phyloP scores from a whole-genome alignment of 371 early-diverging fungal genomes.

The Mucor saturninus region DNA sequence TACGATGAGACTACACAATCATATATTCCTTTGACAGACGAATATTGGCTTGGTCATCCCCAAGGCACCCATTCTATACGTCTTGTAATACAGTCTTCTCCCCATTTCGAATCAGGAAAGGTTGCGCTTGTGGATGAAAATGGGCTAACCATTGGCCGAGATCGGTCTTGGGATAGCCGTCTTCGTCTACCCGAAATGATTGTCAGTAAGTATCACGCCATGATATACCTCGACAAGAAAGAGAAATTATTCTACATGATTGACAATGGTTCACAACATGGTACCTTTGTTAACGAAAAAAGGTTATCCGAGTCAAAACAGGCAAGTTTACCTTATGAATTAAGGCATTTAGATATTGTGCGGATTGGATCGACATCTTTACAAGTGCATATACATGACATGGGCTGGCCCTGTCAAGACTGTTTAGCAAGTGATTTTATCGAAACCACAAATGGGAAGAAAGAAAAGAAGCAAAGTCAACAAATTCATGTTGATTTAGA shows the following conservation, averaged over 20 bases:
- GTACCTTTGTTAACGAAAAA: constrained; percentile 43
- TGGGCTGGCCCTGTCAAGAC: constrained; percentile 39
- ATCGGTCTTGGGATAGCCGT: constrained; percentile 42
- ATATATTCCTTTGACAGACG: constrained; percentile 29
- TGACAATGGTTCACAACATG: constrained; percentile 52
- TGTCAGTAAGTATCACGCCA: constrained; percentile 50
- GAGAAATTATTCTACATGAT: constrained; percentile 30
- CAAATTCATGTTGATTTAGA: constrained; percentile 14
- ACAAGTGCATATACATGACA: constrained; percentile 41
- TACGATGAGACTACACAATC: constrained; percentile 29
- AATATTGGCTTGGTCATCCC: constrained; percentile 24
- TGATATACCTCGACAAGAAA: constrained; percentile 33
- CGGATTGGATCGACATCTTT: constrained; percentile 40
- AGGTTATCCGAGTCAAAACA: constrained; percentile 42
- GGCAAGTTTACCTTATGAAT: constrained; percentile 35
- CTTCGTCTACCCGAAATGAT: constrained; percentile 50
- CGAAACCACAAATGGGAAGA: constrained; percentile 19
- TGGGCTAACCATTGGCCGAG: constrained; percentile 47
- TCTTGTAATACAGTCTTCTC: constrained; percentile 41
- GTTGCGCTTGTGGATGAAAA: constrained; percentile 44
- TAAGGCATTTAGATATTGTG: constrained; percentile 38
- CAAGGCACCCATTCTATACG: constrained; percentile 31
- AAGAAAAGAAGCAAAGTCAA: constrained; percentile 9
- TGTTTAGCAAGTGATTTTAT: constrained; percentile 32
- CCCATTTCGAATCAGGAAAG: constrained; percentile 24